A percentile compares a stretch with the other conserved stretches of the same genome.
Evolutionary conservation across 495 filamentous ascomycete genomes (phyloP).

Genomic region (Neurospora tetraspora): DNA sequence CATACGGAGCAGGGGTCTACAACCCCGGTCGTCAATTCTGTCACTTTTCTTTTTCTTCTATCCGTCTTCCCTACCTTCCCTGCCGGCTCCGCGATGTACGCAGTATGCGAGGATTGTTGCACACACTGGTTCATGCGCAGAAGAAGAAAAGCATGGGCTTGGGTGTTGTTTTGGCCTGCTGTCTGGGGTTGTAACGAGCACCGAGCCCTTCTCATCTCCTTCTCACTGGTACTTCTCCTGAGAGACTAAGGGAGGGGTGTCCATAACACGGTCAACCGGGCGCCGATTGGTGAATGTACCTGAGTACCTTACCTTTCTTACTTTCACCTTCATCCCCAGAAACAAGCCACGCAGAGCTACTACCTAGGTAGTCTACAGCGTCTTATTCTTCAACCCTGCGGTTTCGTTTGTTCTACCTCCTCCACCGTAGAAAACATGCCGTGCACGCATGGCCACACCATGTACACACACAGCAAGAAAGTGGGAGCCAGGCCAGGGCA

Average conservation of each 20-base stretch:
- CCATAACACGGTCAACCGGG: not conserved
- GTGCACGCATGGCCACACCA: slow-evolving; percentile 5
- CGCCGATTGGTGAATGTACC: not conserved
- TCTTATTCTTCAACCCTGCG: not conserved
- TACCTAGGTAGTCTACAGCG: not conserved
- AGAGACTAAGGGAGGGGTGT: not conserved
- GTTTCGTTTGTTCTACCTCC: slow-evolving; percentile 9
- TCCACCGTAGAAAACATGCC: slow-evolving; percentile 3
- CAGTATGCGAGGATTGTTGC: not conserved
- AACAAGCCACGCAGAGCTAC: not conserved
- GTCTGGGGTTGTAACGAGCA: not conserved
- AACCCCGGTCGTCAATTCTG: slow-evolving; percentile 1
- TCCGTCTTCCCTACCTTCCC: slow-evolving; percentile 4
- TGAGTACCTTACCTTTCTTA: not conserved
- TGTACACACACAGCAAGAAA: not conserved
- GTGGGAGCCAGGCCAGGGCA: not conserved
- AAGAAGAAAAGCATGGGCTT: not conserved
- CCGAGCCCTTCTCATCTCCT: not conserved
- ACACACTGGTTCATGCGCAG: not conserved
- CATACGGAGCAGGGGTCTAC: not conserved
- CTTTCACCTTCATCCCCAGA: not conserved
- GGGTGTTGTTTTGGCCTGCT: not conserved
- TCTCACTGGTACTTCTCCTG: not conserved
- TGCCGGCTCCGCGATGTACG: not conserved
- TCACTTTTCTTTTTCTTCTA: slow-evolving; percentile 10